phyloP scores from a whole-genome alignment of 495 filamentous ascomycete species.

The Aspergillus haitiensis region DNA sequence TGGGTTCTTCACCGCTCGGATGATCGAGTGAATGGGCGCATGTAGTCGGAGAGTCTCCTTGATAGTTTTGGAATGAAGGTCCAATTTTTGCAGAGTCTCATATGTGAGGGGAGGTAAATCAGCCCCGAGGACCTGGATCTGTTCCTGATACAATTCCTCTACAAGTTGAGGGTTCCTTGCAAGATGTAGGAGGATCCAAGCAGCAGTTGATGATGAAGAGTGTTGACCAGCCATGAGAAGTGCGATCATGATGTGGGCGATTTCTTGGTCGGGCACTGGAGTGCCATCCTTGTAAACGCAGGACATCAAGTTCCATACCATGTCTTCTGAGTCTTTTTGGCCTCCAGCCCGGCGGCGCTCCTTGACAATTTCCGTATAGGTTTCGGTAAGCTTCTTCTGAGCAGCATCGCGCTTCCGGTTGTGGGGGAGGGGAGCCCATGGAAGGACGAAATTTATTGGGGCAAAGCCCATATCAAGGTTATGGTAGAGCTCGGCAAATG shows the following conservation, averaged over 20 bases:
- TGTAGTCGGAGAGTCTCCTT: conserved; percentile 79
- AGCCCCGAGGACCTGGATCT: conserved; percentile 53
- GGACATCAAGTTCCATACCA: conserved; percentile 69
- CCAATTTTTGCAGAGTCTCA: conserved; percentile 65
- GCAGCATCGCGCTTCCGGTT: conserved; percentile 61
- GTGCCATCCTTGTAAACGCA: conserved; percentile 63
- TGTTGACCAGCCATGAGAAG: conserved; percentile 68
- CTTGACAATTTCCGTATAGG: conserved; percentile 61
- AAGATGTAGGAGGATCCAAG: conserved; percentile 62
- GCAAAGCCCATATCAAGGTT: conserved; percentile 66
- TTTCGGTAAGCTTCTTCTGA: conserved; percentile 56
- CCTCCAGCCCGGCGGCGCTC: conserved; percentile 48
- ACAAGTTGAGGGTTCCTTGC: conserved; percentile 55
- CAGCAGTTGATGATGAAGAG: conserved; percentile 57
- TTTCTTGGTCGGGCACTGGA: conserved; percentile 58
- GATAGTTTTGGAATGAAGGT: conserved; percentile 67
- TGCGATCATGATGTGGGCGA: conserved; percentile 70
- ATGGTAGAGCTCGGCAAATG: conserved; percentile 63
- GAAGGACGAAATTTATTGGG: conserved; percentile 66
- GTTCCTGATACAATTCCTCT: conserved; percentile 61
- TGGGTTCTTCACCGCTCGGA: conserved; percentile 61
- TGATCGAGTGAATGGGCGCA: conserved; percentile 64
- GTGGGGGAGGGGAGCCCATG: conserved; percentile 61
- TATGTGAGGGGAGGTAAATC: conserved; percentile 61
- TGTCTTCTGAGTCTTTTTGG: conserved; percentile 59